These are phyloP conservation scores for Schizopora paradoxa DNA, from an alignment of 1,284 basidiomycete species.

Conservation along the genomic window DNA sequence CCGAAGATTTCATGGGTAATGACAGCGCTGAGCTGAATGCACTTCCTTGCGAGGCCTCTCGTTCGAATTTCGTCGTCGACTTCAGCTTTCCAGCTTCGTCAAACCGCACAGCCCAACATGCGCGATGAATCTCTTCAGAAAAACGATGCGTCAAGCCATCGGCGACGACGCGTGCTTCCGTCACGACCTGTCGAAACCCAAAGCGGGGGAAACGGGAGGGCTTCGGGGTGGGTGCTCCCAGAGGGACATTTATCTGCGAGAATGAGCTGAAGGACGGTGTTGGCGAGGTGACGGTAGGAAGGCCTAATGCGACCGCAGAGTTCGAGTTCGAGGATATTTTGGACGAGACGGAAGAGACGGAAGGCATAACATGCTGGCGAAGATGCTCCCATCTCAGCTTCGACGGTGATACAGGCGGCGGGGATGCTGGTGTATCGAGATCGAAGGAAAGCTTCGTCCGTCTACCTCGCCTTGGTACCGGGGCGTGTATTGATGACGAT, in stretches of 20 bases:
- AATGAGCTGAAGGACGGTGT: conserved; percentile 22
- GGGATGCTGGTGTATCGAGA: conserved; percentile 19
- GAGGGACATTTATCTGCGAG: conserved; percentile 24
- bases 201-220: conserved; percentile 48
- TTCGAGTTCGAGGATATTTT: conserved; percentile 12
- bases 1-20: conserved; percentile 45
- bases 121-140: conserved; percentile 44
- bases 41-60: conserved; percentile 28
- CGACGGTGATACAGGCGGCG: conserved; percentile 34
- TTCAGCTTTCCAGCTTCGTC: conserved; percentile 29
- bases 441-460: conserved; percentile 1
- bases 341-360: conserved; percentile 22
- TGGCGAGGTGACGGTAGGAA: conserved; percentile 22
- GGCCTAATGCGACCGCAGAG: too few species aligned
- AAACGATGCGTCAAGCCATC: conserved; percentile 42
- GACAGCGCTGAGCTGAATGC: conserved; percentile 35
- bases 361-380: conserved; percentile 46
- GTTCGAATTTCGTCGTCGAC: conserved; percentile 28
- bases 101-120: conserved; percentile 45
- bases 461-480: conserved; percentile 1
- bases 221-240: conserved; percentile 39
- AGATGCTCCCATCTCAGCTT: conserved; percentile 46
- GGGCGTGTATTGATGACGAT: conserved; percentile 4
- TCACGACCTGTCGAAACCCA: conserved; percentile 57
- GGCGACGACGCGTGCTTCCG: conserved; percentile 44